Evolutionary conservation across 2,329 filamentous ascomycete genomes (phyloP), one percentile per base, ranked within the genome.

Genomic region (Ascochyta pisi): DNA sequence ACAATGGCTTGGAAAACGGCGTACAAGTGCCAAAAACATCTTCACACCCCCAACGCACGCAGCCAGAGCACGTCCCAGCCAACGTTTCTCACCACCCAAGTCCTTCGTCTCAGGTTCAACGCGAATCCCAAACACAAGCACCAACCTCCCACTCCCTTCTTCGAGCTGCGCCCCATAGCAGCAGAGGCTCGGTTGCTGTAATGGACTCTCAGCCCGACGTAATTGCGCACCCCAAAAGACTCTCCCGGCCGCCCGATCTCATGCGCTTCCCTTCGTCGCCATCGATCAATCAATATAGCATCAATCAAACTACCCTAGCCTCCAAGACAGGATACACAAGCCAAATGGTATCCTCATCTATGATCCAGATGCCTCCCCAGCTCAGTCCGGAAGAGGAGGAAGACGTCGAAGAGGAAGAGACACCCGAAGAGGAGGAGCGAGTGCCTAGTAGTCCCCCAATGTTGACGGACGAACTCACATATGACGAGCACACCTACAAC

Each of bases 201-300:
- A 78, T 78, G 53, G 76, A 82, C 53, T 82, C 80, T 15, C 79
- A 81, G 50, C 77, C 77, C 10, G 69, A 74, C 9, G 60, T 63
- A 15, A 62, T 58, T 43, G 60, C 58, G 13, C 59, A 70, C 26
- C 49, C 65, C 13, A 67, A 73, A 8, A 68, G 64, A 45, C 57
- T 68, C 35, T 64, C 59, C 6, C 67, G 56, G 22, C 53, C 48
- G 22, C 73, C 71, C n/a, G 69, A 67, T 34, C 57, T 62, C 12
- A 50, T 68, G 8, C 62, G 69, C 5, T 69, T 75, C n/a, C 69
- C 70, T 19, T 78, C 78, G 1, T 78, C 74, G 10, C 69, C 74
- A 4, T 73, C 71, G 2, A 60, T 59, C 15, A 71, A 72, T 37
- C 66, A 71, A 35, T 75, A 74, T 48, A 73, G 69, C 42, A 71